Evolutionary conservation across 306 rosid species (phyloP), one percentile per base, ranked within the genome.

Genomic region (Luffa aegyptiaca): DNA sequence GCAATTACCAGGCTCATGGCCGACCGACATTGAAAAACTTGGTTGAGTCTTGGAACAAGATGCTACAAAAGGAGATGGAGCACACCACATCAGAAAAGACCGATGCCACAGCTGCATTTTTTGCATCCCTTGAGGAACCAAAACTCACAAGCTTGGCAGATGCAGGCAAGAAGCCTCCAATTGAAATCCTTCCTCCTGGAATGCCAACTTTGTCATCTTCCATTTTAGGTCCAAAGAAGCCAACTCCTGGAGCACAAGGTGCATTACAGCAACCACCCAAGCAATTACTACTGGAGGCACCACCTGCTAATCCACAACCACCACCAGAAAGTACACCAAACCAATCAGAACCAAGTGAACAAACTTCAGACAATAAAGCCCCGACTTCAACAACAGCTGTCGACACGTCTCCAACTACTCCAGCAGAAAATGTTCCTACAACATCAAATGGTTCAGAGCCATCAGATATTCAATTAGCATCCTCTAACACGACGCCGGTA

Each of bases 161-260:
- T 5, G 98, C 98, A 35, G 93, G 93, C 84, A 96, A 91, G 92
- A 93, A 96, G 79, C 97, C 93, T 4, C 93, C 97, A 1, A 96
- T 96, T 41, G 98, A 96, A 86, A 93, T 93, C 83, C 85, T 96
- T 82, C 99, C 99, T 82, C 99, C 97, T 0, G 99, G 98, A 64
- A 91, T 96, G 97, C 36, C 84, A 37, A 89, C 99, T 78, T 89
- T 93, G 35, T 80, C 92, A 68, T 89, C 83, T 81, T 88, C 99
- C 63, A 86, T 91, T 37, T 80, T 97, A 44, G 76, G 87, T 65
- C 91, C 87, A 84, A 96, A 96, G 84, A 93, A 91, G 88, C 92
- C 89, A 33, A 83, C 81, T 83, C 82, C 90, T 69, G 84, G 88
- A 59, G 79, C 86, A 16, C 97, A 87, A 86, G 86, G 81, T 81